Evolutionary conservation across 345 rosid species (phyloP).

Genomic region (Syzygium jambos): DNA sequence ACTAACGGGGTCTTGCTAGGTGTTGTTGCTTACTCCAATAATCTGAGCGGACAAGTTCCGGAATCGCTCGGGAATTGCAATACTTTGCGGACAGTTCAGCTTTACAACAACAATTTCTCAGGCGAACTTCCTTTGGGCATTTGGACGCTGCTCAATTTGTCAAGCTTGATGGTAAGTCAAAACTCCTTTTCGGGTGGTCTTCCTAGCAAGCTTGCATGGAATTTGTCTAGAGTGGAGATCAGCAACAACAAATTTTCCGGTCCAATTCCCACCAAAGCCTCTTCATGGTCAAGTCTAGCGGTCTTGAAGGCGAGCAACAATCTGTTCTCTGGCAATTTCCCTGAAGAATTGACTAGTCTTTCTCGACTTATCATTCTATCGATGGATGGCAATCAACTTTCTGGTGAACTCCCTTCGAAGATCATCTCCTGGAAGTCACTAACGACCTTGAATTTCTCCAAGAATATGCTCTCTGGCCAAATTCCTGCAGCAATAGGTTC

Average conservation of each 20-base stretch:
- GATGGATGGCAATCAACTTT: slow-evolving; percentile 54
- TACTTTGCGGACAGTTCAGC: slow-evolving; percentile 46
- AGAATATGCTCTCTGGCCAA: slow-evolving; percentile 56
- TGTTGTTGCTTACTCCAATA: slow-evolving; percentile 52
- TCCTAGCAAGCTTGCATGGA: slow-evolving; percentile 51
- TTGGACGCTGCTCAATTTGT: slow-evolving; percentile 50
- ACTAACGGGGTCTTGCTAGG: slow-evolving; percentile 47
- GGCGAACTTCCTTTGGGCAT: slow-evolving; percentile 67
- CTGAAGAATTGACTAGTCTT: slow-evolving; percentile 48
- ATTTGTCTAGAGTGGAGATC: slow-evolving; percentile 60
- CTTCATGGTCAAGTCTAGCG: slow-evolving; percentile 42
- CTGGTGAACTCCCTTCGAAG: slow-evolving; percentile 54
- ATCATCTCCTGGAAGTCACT: slow-evolving; percentile 62
- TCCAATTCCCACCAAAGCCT: slow-evolving; percentile 41
- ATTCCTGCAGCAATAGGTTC: slow-evolving; percentile 59
- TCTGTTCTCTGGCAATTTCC: slow-evolving; percentile 50
- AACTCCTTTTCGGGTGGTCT: slow-evolving; percentile 65
- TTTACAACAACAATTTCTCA: slow-evolving; percentile 57
- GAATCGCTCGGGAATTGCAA: slow-evolving; percentile 55
- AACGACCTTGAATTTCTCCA: slow-evolving; percentile 37
- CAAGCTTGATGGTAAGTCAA: slow-evolving; percentile 41
- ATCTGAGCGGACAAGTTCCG: slow-evolving; percentile 60
- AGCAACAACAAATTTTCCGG: slow-evolving; percentile 70
- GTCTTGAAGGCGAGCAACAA: slow-evolving; percentile 68
- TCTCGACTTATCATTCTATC: slow-evolving; percentile 26